phyloP scores from a whole-genome alignment of 805 yeast genomes.

The Myxozyma neglecta region DNA sequence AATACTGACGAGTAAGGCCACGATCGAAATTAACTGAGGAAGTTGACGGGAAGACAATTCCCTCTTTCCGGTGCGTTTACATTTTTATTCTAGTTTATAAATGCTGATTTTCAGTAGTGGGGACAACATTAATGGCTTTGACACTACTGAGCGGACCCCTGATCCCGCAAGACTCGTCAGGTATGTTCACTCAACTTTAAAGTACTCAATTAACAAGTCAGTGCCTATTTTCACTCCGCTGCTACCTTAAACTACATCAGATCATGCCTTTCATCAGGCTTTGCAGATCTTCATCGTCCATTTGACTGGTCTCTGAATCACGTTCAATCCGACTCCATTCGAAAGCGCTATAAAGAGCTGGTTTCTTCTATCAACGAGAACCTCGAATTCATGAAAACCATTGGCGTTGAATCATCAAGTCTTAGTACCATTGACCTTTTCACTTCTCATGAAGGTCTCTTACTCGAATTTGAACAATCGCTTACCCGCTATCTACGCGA shows the following conservation, averaged over 20 bases:
- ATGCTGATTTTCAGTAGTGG: constrained; percentile 36
- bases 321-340: constrained; percentile 41
- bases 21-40: constrained; percentile 47
- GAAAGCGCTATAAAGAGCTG: constrained; percentile 44
- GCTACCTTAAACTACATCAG: constrained; percentile 47
- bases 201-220: constrained; percentile 1
- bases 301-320: constrained; percentile 46
- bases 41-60: constrained; percentile 44
- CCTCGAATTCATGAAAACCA: constrained; percentile 43
- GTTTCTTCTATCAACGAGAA: constrained; percentile 43
- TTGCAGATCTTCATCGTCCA: constrained; percentile 46
- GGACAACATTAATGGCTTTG: constrained; percentile 48
- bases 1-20: constrained; percentile 33
- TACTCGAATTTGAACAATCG: constrained; percentile 46
- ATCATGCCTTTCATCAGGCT: constrained; percentile 41
- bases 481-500: constrained; percentile 41
- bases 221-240: constrained; percentile 48
- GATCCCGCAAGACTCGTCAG: constrained; percentile 45
- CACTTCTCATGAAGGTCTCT: constrained; percentile 46
- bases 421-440: constrained; percentile 43
- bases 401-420: constrained; percentile 42
- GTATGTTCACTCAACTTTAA: not conserved
- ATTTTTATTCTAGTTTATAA: too few relatives aligned
- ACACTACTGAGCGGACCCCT: constrained; percentile 43
- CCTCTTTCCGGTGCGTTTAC: constrained; percentile 39